These are phyloP conservation scores for Acer saccharum DNA, from an alignment of 345 rosid genomes.

Conservation along the genomic window DNA sequence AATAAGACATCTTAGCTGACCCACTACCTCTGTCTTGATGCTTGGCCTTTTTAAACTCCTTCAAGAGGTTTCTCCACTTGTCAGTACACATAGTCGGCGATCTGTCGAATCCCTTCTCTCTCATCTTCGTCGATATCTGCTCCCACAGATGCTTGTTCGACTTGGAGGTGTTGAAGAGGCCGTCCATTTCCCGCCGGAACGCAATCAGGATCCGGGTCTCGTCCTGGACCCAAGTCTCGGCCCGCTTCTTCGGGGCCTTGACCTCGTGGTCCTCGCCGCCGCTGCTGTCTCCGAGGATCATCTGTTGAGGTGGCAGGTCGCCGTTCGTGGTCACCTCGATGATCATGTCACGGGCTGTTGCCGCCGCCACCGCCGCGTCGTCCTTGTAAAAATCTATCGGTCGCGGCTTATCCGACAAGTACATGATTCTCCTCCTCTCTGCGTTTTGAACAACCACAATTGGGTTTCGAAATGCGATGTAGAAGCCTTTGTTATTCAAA, in stretches of 20 bases:
- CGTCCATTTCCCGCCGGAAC: constrained; percentile 83
- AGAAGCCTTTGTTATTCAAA: too few species aligned
- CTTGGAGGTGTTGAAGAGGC: constrained; percentile 90
- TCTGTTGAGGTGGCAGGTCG: constrained; percentile 60
- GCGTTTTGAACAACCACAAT: neutral
- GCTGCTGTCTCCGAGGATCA: constrained; percentile 84
- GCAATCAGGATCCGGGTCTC: constrained; percentile 85
- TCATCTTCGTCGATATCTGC: constrained; percentile 86
- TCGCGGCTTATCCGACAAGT: constrained; percentile 80
- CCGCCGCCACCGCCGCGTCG: constrained; percentile 27
- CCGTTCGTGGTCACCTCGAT: constrained; percentile 74
- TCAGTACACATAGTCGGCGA: constrained; percentile 99
- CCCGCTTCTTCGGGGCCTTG: constrained; percentile 92
- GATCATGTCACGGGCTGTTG: constrained; percentile 67
- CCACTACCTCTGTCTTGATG: constrained; percentile 81
- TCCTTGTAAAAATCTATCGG: constrained; percentile 78
- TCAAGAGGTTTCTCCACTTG: constrained; percentile 97
- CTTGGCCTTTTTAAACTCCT: constrained; percentile 93
- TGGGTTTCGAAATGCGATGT: neutral
- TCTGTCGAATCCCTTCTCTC: constrained; percentile 93
- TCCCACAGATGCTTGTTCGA: constrained; percentile 99
- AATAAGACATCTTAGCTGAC: constrained; percentile 89
- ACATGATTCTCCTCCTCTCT: constrained; percentile 42
- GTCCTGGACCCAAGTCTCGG: constrained; percentile 99
- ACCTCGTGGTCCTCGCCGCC: constrained; percentile 74